Evolutionary conservation across 768 basidiomycete species (phyloP).

Genomic region (Lentinula edodes): DNA sequence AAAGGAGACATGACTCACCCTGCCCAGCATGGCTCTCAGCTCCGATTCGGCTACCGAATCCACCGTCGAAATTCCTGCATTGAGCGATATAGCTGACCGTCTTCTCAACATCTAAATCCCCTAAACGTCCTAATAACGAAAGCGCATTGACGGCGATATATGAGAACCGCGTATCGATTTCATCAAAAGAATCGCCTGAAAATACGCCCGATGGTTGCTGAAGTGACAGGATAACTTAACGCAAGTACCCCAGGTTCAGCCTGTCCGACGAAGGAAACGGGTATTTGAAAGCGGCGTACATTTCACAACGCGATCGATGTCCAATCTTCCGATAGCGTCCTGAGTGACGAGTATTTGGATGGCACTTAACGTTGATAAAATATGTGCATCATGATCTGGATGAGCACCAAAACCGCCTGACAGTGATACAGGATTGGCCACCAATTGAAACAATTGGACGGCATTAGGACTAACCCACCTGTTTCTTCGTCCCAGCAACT

Average conservation of each 20-base stretch:
- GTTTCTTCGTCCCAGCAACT: constrained; percentile 92
- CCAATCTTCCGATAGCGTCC: constrained; percentile 67
- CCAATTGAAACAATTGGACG: neutral
- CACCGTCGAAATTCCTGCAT: constrained; percentile 94
- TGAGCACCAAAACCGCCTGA: constrained; percentile 89
- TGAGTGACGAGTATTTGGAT: constrained; percentile 89
- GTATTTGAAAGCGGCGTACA: constrained; percentile 44
- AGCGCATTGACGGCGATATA: constrained; percentile 85
- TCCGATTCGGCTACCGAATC: constrained; percentile 78
- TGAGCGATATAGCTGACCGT: constrained; percentile 66
- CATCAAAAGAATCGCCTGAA: constrained; percentile 88
- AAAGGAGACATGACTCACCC: constrained; percentile 41
- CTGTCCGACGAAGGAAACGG: neutral
- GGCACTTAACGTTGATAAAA: constrained; percentile 82
- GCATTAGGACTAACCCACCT: constrained; percentile 35
- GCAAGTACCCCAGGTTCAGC: neutral
- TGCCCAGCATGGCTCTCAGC: constrained; percentile 93
- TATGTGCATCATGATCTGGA: constrained; percentile 88
- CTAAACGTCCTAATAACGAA: constrained; percentile 72
- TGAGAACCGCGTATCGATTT: constrained; percentile 85
- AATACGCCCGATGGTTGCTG: constrained; percentile 87
- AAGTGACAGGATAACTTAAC: constrained; percentile 72
- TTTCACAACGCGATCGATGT: constrained; percentile 63
- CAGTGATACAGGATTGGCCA: neutral
- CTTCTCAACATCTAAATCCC: constrained; percentile 60